phyloP scores from a whole-genome alignment of 257 asterid genomes.

The Solanum commersonii region DNA sequence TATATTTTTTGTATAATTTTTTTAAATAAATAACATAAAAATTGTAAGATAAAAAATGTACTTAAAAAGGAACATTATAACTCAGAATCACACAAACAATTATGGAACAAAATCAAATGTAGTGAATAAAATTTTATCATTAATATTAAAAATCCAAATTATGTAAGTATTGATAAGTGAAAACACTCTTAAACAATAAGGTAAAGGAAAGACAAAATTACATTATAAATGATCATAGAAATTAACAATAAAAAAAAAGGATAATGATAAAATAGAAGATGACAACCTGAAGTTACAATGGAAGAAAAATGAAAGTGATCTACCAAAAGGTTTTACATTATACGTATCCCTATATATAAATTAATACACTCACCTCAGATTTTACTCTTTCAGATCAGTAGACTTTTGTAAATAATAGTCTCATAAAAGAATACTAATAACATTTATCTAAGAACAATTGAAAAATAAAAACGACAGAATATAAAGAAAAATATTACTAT shows the following conservation, averaged over 20 bases:
- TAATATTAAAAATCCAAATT: neutral
- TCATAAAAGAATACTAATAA: neutral
- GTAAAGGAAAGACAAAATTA: neutral
- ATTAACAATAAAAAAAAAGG: neutral
- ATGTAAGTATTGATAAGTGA: neutral
- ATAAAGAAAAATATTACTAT: no score
- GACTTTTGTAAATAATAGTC: neutral
- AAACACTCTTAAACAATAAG: neutral
- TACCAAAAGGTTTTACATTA: no score
- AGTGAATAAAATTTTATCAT: neutral
- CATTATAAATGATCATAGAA: neutral
- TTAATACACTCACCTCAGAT: neutral
- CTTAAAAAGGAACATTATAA: neutral
- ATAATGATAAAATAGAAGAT: neutral
- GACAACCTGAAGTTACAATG: neutral
- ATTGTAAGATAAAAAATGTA: neutral
- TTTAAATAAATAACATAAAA: no score
- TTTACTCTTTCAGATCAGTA: neutral
- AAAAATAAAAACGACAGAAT: neutral
- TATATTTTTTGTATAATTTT: no score
- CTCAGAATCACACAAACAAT: neutral
- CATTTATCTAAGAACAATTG: no score
- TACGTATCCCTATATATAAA: neutral
- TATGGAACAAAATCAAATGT: neutral
- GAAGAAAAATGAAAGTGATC: neutral